A percentile compares a stretch with the other conserved stretches of the same genome.
phyloP scores from a whole-genome alignment of 2,329 filamentous ascomycete species.

The Scopulariopsis brevicaulis region DNA sequence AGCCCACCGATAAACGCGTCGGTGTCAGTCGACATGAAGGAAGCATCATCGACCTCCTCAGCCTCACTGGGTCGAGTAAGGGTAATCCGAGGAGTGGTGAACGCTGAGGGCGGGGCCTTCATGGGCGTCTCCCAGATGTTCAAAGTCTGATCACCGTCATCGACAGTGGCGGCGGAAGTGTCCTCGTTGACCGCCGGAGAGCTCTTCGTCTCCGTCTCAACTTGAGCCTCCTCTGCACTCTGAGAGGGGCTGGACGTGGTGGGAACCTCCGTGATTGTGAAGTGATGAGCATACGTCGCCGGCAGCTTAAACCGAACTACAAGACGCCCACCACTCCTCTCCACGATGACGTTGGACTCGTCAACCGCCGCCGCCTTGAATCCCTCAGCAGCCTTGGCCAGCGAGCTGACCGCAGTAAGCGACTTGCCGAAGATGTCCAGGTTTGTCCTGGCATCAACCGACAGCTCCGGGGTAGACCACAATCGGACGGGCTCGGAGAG shows the following conservation, averaged over 20 bases:
- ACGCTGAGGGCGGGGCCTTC: not conserved
- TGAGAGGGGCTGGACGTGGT: not conserved
- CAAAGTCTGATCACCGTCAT: not conserved
- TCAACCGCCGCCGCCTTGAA: not conserved
- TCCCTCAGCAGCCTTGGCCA: not conserved
- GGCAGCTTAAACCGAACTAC: conserved; percentile 26
- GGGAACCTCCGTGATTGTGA: conserved; percentile 14
- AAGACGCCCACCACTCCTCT: conserved; percentile 16
- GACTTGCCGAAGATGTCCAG: conserved; percentile 2
- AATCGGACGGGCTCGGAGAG: not conserved
- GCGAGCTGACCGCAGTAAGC: not conserved
- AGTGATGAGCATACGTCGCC: conserved; percentile 16
- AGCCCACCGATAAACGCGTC: too few relatives aligned
- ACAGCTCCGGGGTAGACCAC: not conserved
- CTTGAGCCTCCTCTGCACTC: not conserved
- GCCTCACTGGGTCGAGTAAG: not conserved
- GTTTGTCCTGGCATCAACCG: not conserved
- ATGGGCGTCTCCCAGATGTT: not conserved
- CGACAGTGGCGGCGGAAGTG: not conserved
- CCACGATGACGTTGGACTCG: conserved; percentile 18
- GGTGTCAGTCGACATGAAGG: not conserved
- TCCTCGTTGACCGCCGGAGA: not conserved
- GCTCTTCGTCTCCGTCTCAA: not conserved
- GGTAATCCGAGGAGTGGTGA: not conserved
- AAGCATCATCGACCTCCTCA: not conserved